A percentile compares a stretch with the other conserved stretches of the same genome.
These are phyloP conservation scores for Ampelomyces quisqualis DNA, from an alignment of 2,329 filamentous ascomycete genomes.

Conservation along the genomic window DNA sequence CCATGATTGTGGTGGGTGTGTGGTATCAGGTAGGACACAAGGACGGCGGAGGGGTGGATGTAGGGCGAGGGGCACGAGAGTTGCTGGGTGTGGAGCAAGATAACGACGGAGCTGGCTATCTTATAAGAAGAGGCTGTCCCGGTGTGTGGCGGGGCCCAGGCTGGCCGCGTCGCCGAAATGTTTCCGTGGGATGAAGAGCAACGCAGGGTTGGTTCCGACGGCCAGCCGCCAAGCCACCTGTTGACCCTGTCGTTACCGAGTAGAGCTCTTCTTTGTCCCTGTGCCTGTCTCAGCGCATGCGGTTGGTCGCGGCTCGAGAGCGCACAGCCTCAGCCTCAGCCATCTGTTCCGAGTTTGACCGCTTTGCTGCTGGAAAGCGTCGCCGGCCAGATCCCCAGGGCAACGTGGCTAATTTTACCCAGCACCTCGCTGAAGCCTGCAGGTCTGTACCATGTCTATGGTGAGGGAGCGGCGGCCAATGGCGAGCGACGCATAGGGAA, in stretches of 20 bases:
- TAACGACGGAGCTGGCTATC: slow-evolving; percentile 27
- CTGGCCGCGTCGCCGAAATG: slow-evolving; percentile 42
- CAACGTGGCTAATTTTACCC: slow-evolving; percentile 34
- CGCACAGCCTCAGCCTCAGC: slow-evolving; percentile 36
- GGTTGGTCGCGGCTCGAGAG: slow-evolving; percentile 27
- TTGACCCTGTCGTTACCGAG: slow-evolving; percentile 13
- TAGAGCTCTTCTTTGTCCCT: slow-evolving; percentile 8
- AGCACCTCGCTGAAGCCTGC: too few species aligned
- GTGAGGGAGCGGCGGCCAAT: too few species aligned
- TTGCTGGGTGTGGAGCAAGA: slow-evolving; percentile 26
- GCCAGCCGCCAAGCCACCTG: slow-evolving; percentile 24
- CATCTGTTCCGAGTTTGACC: slow-evolving; percentile 38
- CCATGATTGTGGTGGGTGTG: slow-evolving; percentile 37
- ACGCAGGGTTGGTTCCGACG: slow-evolving; percentile 20
- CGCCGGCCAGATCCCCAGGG: slow-evolving; percentile 24
- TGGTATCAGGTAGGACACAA: slow-evolving; percentile 10
- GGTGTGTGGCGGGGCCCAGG: slow-evolving; percentile 38
- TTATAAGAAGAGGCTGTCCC: slow-evolving; percentile 34
- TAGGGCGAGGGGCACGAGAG: slow-evolving; percentile 14
- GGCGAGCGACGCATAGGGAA: too few species aligned
- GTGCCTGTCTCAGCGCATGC: slow-evolving; percentile 14
- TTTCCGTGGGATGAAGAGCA: slow-evolving; percentile 46
- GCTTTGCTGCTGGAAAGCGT: slow-evolving; percentile 37
- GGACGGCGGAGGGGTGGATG: too few species aligned
- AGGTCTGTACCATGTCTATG: slow-evolving; percentile 26